These are phyloP conservation scores for Aphanomyces invadans DNA, from an alignment of 352 stramenopile species.

Conservation along the genomic window DNA sequence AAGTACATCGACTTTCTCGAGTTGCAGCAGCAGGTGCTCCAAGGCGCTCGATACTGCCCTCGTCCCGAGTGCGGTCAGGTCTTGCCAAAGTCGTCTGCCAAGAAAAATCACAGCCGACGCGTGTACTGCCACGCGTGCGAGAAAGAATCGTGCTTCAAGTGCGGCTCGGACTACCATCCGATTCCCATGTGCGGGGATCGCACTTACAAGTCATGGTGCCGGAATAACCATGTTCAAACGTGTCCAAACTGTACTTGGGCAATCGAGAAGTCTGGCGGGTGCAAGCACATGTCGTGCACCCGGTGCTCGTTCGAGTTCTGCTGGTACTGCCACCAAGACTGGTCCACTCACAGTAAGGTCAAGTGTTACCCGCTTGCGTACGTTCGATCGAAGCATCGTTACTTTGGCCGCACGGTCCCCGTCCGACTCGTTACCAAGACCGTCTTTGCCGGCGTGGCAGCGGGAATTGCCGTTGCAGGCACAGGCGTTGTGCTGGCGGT, in stretches of 20 bases:
- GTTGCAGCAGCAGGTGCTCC: neutral
- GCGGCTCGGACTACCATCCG: constrained; percentile 9
- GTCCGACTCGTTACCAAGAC: constrained; percentile 17
- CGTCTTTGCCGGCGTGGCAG: neutral
- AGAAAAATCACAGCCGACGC: neutral
- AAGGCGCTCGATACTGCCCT: constrained; percentile 18
- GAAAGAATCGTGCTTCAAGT: constrained; percentile 19
- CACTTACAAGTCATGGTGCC: constrained; percentile 10
- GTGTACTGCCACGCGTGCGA: constrained; percentile 7
- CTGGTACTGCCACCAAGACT: constrained; percentile 16
- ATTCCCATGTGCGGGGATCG: constrained; percentile 1
- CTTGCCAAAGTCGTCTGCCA: neutral
- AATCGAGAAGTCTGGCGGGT: constrained; percentile 18
- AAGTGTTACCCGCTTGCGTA: constrained; percentile 15
- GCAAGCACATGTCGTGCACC: constrained; percentile 21
- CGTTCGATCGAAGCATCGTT: constrained; percentile 13
- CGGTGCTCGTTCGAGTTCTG: constrained; percentile 19
- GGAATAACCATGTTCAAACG: neutral
- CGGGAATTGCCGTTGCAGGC: neutral
- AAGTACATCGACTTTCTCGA: constrained; percentile 22
- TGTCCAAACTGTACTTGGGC: constrained; percentile 9
- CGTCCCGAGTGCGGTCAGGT: constrained; percentile 13
- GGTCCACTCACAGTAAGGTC: neutral
- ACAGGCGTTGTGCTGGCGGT: neutral
- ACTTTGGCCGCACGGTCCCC: constrained; percentile 13